Base-by-base conservation (phyloP, 495 filamentous ascomycete genomes). In the Penicillium salamii region DNA sequence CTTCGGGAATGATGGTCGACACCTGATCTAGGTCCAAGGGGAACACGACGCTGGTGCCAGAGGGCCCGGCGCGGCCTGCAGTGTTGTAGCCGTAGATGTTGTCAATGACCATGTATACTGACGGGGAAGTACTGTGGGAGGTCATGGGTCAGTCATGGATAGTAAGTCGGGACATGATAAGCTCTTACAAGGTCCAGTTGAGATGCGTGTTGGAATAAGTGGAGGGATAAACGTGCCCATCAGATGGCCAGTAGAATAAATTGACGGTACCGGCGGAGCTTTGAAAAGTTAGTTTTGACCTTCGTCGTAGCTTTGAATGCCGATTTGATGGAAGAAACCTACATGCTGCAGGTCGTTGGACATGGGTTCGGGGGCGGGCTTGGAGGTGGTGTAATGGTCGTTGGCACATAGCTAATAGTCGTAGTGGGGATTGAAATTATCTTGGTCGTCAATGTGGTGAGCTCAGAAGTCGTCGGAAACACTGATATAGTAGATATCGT, bases 231-330 rank as follows among this genome's bases (percentile, higher is more conserved):
- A 42, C 41, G 24, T 40, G 41, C 18, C 42, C 18, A 26, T 59
- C 34, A 19, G 56, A 52, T 49, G 56, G 56, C 56, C 56, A 59
- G 41, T 53, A 59, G 37, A 59, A 56, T 11, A 59, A 32, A 20
- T 59, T 59, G 24, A 59, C 56, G 3, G 56, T 59, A 18, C 56
- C 53, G 2, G 40, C 56, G 8, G 56, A 56, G 15, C 56, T 26
- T 26, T 26, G 23, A 26, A 26, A 26, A 26, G n/a, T n/a, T n/a
- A n/a, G n/a, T n/a, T n/a, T n/a, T n/a, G n/a, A n/a, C n/a, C n/a
- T n/a, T n/a, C n/a, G n/a, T n/a, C n/a, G n/a, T n/a, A n/a, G n/a
- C n/a, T n/a, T n/a, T n/a, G n/a, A n/a, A n/a, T n/a, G n/a, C n/a
- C n/a, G n/a, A 26, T 26, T 26, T 26, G 23, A 8, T 4, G 4